Base-by-base conservation (phyloP, 2,329 filamentous ascomycete species). In the Fusarium nurragi region DNA sequence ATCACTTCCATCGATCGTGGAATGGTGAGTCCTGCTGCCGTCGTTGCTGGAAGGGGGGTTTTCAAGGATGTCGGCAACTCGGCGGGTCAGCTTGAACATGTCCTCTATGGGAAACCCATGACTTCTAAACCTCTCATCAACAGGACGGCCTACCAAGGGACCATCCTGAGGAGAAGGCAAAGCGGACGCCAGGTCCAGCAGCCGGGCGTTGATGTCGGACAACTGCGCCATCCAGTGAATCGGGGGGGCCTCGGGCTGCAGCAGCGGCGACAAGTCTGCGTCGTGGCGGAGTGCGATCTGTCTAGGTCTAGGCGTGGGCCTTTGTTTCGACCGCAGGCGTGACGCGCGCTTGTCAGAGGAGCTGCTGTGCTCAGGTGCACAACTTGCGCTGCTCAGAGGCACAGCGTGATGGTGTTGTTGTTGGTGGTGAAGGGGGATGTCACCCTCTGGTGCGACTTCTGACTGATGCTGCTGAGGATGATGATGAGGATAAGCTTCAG, bases 161-260 rank as follows among this genome's bases (percentile, higher is more conserved):
- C 65, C 71, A 25, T 66, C 68, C 26, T 64, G 64, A 6, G 70
- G 70, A 52, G 71, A 64, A 6, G 76, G 74, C 30, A 79, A 61
- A 32, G 69, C 65, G 14, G 74, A 73, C 40, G 75, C 71, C n/a
- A 80, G 75, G 63, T 76, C 75, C 67, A 77, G 72, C 10, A 80
- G 71, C 22, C 75, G 71, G 50, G 75, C 70, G 65, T 78, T 78
- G 61, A 79, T 74, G 44, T 77, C 73, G 23, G 75, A 75, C 53
- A 80, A 70, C 59, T 77, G 76, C 60, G 77, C 74, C 77, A 79
- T 79, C 73, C 75, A 78, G 72, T 75, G 71, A 53, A 73, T 63
- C 44, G 54, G 37, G 44, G 73, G 58, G 8, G 64, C 49, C 45
- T 74, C 68, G 32, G 63, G 56, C 26, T 64, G 60, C 34, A 60